Evolutionary conservation across 148 eudicot species (phyloP).

Genomic region (Nyssa sinensis): DNA sequence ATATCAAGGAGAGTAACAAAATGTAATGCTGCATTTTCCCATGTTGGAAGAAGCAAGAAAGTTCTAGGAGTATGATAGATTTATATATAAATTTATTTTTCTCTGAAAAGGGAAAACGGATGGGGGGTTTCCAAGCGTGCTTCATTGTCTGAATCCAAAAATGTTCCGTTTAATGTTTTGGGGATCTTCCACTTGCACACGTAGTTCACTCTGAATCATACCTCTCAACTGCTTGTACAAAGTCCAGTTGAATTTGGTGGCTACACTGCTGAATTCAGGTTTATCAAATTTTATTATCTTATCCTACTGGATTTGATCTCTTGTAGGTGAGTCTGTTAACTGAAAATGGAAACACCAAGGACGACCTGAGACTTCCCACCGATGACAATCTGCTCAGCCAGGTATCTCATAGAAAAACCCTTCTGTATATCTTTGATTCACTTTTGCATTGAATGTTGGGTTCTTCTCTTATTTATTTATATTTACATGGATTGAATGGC

Average conservation of each 20-base stretch:
- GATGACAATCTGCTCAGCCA: conserved; percentile 23
- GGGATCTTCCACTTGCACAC: not conserved
- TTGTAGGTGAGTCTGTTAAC: conserved; percentile 23
- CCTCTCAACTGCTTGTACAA: not conserved
- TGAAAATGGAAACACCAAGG: conserved; percentile 30
- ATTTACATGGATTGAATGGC: too few relatives aligned
- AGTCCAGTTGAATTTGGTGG: too few relatives aligned
- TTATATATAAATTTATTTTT: too few relatives aligned
- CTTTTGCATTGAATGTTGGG: not conserved
- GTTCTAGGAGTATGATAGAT: too few relatives aligned
- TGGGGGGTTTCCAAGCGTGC: too few relatives aligned
- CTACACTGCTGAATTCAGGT: not conserved
- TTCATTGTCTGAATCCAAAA: too few relatives aligned
- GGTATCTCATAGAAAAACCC: conserved; percentile 7
- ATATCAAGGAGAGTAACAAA: too few relatives aligned
- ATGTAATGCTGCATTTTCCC: too few relatives aligned
- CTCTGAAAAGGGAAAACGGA: too few relatives aligned
- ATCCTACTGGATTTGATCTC: not conserved
- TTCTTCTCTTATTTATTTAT: not conserved
- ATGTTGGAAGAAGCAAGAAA: too few relatives aligned
- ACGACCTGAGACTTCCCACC: conserved; percentile 29
- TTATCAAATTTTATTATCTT: not conserved
- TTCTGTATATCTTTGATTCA: not conserved
- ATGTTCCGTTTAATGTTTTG: too few relatives aligned
- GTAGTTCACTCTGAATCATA: too few relatives aligned